These are phyloP conservation scores for Pleurotus sapidus DNA, from an alignment of 768 basidiomycete genomes.

Conservation along the genomic window DNA sequence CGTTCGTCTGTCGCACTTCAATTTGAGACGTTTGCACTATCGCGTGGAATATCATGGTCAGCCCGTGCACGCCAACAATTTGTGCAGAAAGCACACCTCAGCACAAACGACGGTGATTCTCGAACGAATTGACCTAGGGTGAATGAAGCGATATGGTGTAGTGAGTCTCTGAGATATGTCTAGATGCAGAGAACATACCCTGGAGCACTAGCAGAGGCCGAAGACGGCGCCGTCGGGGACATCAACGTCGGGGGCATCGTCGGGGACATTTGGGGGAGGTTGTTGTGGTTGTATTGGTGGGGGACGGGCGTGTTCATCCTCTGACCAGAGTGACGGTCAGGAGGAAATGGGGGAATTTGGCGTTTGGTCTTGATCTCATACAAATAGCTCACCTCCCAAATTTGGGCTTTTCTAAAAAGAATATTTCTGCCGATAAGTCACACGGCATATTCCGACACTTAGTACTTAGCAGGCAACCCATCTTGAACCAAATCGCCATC, in stretches of 20 bases:
- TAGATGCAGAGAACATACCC: conserved; percentile 6
- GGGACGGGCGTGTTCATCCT: not conserved
- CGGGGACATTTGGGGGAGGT: not conserved
- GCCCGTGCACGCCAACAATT: too few relatives aligned
- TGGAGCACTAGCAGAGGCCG: not conserved
- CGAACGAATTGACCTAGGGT: conserved; percentile 62
- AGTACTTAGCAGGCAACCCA: not conserved
- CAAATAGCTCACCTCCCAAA: conserved; percentile 5
- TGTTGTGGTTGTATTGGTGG: not conserved
- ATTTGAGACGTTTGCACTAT: conserved; percentile 85
- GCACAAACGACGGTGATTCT: conserved; percentile 80
- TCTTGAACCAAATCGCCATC: not conserved
- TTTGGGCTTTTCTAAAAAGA: conserved; percentile 4
- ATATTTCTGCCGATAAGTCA: conserved; percentile 2
- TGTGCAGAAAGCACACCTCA: conserved; percentile 47
- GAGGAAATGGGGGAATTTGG: conserved; percentile 7
- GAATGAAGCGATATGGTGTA: not conserved
- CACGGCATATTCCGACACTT: conserved; percentile 4
- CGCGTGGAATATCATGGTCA: not conserved
- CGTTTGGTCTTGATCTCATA: conserved; percentile 2
- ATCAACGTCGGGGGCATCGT: not conserved
- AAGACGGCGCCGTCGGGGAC: not conserved
- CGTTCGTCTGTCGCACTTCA: conserved; percentile 78
- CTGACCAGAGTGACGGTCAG: conserved; percentile 6
- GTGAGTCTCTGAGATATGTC: not conserved